Evolutionary conservation across 371 early-diverging fungal species (phyloP).

Genomic region (Syncephalis fuscata): DNA sequence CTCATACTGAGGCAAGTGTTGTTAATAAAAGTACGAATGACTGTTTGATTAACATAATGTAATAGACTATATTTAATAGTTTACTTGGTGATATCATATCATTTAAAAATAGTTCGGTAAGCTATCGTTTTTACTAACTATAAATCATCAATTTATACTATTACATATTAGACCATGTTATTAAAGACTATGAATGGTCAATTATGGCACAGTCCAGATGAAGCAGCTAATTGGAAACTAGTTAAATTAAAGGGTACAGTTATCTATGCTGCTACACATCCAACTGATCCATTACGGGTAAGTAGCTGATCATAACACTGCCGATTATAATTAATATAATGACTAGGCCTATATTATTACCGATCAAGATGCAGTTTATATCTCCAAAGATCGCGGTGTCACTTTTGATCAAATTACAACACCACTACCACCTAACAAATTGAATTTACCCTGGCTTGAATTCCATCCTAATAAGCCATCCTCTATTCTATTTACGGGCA

Average conservation of each 20-base stretch:
- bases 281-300: not conserved
- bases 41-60: too few species aligned
- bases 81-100: constrained; percentile 29
- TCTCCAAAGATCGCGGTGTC: constrained; percentile 51
- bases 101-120: constrained; percentile 34
- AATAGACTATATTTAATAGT: constrained; percentile 20
- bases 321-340: constrained; percentile 8
- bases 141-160: too few species aligned
- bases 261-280: constrained; percentile 4
- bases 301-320: too few species aligned
- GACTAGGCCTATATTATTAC: constrained; percentile 42
- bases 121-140: too few species aligned
- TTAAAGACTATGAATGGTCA: constrained; percentile 32
- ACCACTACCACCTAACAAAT: constrained; percentile 42
- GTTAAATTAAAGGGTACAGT: constrained; percentile 18
- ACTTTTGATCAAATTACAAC: constrained; percentile 30
- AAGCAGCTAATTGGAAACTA: constrained; percentile 42
- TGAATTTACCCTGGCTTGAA: constrained; percentile 43
- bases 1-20: constrained; percentile 14
- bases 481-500: constrained; percentile 64
- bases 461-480: constrained; percentile 68
- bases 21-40: too few species aligned
- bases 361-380: constrained; percentile 24
- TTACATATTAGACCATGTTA: too few species aligned
- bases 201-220: constrained; percentile 41